A percentile compares a stretch with the other conserved stretches of the same genome.
phyloP scores from a whole-genome alignment of 1,139 yeast species.

The Yamadazyma aaseri region DNA sequence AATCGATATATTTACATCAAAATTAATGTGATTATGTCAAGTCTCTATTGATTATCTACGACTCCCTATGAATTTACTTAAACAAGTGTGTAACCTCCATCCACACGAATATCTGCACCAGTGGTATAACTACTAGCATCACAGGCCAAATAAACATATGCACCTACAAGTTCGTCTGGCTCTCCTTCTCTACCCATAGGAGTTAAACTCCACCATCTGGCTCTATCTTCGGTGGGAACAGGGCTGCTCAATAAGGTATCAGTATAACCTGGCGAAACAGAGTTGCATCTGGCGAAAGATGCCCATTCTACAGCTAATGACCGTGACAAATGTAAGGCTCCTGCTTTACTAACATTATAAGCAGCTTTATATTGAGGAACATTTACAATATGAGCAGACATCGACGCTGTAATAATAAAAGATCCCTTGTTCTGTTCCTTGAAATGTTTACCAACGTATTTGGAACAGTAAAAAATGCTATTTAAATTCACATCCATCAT shows the following conservation, averaged over 20 bases:
- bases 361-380: constrained; percentile 56
- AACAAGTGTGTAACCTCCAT: constrained; percentile 43
- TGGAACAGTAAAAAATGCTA: constrained; percentile 59
- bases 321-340: constrained; percentile 50
- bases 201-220: constrained; percentile 37
- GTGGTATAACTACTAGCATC: constrained; percentile 44
- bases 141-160: constrained; percentile 39
- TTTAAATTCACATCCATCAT: constrained; percentile 54
- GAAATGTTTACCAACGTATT: constrained; percentile 52
- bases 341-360: constrained; percentile 58
- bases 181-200: constrained; percentile 42
- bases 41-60: too few relatives aligned
- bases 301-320: constrained; percentile 58
- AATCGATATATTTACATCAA: too few relatives aligned
- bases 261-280: constrained; percentile 60
- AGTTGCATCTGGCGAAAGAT: constrained; percentile 53
- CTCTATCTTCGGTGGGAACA: constrained; percentile 33
- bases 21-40: too few relatives aligned
- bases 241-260: constrained; percentile 51
- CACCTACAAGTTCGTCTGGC: constrained; percentile 43
- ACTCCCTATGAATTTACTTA: too few relatives aligned
- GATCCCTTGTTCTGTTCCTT: constrained; percentile 49
- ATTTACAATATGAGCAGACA: constrained; percentile 57
- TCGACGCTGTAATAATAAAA: constrained; percentile 62
- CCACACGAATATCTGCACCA: constrained; percentile 46